Evolutionary conservation across 192 early-diverging fungal species (phyloP).

Genomic region (Coemansia sp.): DNA sequence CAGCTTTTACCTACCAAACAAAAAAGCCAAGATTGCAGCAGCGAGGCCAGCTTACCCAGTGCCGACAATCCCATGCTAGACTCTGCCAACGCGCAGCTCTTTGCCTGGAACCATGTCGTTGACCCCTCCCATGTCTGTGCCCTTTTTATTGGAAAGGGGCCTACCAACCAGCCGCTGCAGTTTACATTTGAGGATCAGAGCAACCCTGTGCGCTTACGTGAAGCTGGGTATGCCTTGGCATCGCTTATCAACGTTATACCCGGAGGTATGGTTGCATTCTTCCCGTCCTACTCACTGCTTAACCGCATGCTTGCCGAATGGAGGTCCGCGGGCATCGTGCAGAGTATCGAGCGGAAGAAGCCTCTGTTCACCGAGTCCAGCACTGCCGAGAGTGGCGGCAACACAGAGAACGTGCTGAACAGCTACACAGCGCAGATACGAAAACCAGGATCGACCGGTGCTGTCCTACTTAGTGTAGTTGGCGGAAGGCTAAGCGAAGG

Average conservation of each 20-base stretch:
- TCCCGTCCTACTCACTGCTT: conserved; percentile 78
- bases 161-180: conserved; percentile 57
- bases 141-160: conserved; percentile 59
- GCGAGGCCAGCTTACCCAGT: no score
- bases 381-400: conserved; percentile 13
- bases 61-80: conserved; percentile 5
- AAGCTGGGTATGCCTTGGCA: conserved; percentile 64
- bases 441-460: conserved; percentile 46
- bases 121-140: conserved; percentile 70
- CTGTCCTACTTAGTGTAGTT: conserved; percentile 84
- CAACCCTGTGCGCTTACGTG: conserved; percentile 51
- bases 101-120: conserved; percentile 86
- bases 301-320: conserved; percentile 58
- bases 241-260: conserved; percentile 74
- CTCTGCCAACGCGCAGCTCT: conserved; percentile 52
- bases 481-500: conserved; percentile 92
- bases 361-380: conserved; percentile 72
- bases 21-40: no score
- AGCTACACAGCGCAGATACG: conserved; percentile 59
- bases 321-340: conserved; percentile 42
- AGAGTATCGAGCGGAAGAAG: conserved; percentile 58
- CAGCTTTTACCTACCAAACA: conserved; percentile 17
- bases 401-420: conserved; percentile 57
- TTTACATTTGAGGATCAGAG: conserved; percentile 56
- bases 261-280: conserved; percentile 84